Evolutionary conservation across 148 eudicot species (phyloP), one percentile per base, ranked within the genome.

Genomic region (Vaccinium macrocarpon): DNA sequence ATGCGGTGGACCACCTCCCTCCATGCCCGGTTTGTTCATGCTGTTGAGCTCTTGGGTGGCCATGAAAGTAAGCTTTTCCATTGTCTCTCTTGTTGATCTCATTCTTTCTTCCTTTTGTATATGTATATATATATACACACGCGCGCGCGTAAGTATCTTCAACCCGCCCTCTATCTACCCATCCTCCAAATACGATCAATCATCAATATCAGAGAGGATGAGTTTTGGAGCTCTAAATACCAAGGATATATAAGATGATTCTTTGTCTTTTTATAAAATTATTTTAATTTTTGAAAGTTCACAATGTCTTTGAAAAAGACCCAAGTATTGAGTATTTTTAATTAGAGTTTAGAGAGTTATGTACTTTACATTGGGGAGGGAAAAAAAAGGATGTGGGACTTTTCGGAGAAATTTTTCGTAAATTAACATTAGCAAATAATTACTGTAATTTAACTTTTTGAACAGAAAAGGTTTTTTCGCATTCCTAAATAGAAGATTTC

Each of bases 1-100:
- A 96, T 96, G 99, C 89, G 99, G 25, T 96, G 99, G 99, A 96
- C 99, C 13, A 91, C 94, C 0, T 91, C 98, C 0, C 99, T 96
- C 35, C 99, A 96, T 57, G 94, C 97, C 50, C 95, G 99, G 0
- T 96, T 96, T 61, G 98, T 96, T 59, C 98, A 96, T 77, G 99
- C 99, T 59, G 99, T 96, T 80, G 99, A 96, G 91, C 97, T 96
- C 84, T 82, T 96, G 52, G 99, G 99, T 79, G 99, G 99, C 88
- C 99, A 96, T 85, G 99, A 96, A 89, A 96, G 99, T 96, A 94
- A 23, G 81, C 57, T 68, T 13, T 68, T 25, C 64, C 66, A 29
- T 35, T 71, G 13, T n/a, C 38, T 48, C 38, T 57, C 64, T 70
- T 25, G 23, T 10, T 27, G 27, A 42, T 61, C 77, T 35, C 77